phyloP scores from a whole-genome alignment of 768 basidiomycete genomes.

The Suillus ampliporus region DNA sequence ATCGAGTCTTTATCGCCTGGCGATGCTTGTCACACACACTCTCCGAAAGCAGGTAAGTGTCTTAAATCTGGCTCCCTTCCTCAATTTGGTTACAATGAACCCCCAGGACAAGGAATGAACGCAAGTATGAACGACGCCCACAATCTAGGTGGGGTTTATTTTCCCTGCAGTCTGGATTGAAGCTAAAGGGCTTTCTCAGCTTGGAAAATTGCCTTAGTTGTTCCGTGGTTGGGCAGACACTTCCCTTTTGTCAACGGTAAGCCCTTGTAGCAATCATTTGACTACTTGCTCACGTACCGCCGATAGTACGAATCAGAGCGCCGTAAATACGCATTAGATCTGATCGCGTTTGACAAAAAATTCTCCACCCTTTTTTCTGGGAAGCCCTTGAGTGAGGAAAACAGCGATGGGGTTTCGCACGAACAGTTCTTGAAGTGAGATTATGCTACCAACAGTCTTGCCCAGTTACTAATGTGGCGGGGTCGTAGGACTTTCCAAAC shows the following conservation, averaged over 20 bases:
- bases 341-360: constrained; percentile 58
- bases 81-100: constrained; percentile 20
- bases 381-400: constrained; percentile 48
- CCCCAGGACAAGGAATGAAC: constrained; percentile 57
- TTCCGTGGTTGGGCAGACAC: constrained; percentile 53
- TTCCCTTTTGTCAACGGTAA: constrained; percentile 51
- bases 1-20: constrained; percentile 64
- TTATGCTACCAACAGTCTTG: neutral
- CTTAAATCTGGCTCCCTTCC: neutral
- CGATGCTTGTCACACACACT: constrained; percentile 56
- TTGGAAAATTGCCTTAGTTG: constrained; percentile 60
- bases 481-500: constrained; percentile 47
- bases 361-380: constrained; percentile 59
- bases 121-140: constrained; percentile 60
- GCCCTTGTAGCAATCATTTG: constrained; percentile 16
- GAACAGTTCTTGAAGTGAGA: constrained; percentile 52
- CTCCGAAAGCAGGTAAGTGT: constrained; percentile 46
- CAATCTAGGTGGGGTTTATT: constrained; percentile 47
- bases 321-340: constrained; percentile 56
- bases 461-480: constrained; percentile 4
- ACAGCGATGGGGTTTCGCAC: constrained; percentile 44
- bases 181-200: constrained; percentile 29
- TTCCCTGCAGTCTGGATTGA: neutral
- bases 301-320: constrained; percentile 58
- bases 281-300: neutral